A percentile compares a stretch with the other conserved stretches of the same genome.
Conservation (phyloP, 202 grass and related monocot genomes). For the Bolboschoenoplectus hybrid region DNA sequence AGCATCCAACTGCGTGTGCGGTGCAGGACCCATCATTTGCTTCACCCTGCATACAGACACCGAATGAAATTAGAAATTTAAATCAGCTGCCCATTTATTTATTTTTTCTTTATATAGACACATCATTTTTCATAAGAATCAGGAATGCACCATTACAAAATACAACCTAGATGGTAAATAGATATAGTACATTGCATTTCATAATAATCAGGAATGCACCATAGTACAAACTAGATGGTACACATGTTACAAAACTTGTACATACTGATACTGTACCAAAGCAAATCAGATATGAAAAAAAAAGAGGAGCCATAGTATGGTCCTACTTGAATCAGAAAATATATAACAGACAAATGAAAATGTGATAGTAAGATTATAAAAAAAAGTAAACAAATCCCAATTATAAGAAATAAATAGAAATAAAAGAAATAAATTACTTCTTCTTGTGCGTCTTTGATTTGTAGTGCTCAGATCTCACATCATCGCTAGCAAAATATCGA, state of each 20-base stretch:
- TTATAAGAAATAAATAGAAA: not conserved
- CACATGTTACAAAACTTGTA: not conserved
- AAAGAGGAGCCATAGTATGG: not conserved
- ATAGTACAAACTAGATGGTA: not conserved
- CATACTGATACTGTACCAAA: not conserved
- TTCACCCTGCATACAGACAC: conserved; percentile 59
- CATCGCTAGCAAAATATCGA: conserved; percentile 78
- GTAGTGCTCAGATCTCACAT: conserved; percentile 69
- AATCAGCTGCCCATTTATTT: not conserved
- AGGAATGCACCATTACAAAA: not conserved
- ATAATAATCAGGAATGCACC: not conserved
- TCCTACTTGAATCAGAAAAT: not conserved
- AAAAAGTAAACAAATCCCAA: not conserved
- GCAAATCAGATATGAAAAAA: not conserved
- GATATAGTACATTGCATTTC: not conserved
- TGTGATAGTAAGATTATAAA: not conserved
- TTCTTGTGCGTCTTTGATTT: conserved; percentile 95
- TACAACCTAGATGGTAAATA: not conserved
- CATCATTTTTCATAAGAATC: not conserved
- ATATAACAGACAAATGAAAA: not conserved
- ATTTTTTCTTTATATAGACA: not conserved
- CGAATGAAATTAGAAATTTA: not conserved
- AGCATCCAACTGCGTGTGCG: conserved; percentile 85
- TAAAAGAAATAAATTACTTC: conserved; percentile 48
- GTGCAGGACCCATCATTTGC: conserved; percentile 70